Evolutionary conservation across 2,329 filamentous ascomycete species (phyloP).

Genomic region (Aspergillus sp.): DNA sequence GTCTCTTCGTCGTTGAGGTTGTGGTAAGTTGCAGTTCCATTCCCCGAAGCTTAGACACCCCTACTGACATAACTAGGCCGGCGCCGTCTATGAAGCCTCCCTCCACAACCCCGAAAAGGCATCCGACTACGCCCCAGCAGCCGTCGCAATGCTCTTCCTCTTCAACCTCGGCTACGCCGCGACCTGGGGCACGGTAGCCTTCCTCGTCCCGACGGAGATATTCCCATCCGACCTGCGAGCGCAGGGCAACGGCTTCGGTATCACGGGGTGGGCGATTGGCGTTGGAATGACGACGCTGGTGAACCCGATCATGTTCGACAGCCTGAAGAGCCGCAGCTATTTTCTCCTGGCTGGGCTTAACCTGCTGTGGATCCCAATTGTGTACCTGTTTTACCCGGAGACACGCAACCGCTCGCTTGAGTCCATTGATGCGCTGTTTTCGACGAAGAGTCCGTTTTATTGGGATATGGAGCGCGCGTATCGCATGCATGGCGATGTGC

Average conservation of each 20-base stretch:
- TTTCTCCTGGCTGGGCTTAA: slow-evolving; percentile 55
- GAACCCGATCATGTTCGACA: slow-evolving; percentile 52
- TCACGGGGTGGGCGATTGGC: slow-evolving; percentile 60
- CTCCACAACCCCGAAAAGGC: slow-evolving; percentile 36
- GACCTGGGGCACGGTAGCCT: slow-evolving; percentile 54
- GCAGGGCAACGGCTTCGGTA: slow-evolving; percentile 60
- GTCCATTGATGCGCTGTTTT: slow-evolving; percentile 53
- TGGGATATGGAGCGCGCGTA: slow-evolving; percentile 49
- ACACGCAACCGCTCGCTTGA: slow-evolving; percentile 53
- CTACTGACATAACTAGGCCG: slow-evolving; percentile 26
- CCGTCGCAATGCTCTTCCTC: slow-evolving; percentile 51
- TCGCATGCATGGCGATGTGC: slow-evolving; percentile 31
- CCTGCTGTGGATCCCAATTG: slow-evolving; percentile 51
- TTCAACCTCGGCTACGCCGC: slow-evolving; percentile 47
- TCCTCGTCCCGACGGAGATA: slow-evolving; percentile 56
- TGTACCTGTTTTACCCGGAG: slow-evolving; percentile 57
- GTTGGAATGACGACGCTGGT: slow-evolving; percentile 56
- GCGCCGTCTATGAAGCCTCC: slow-evolving; percentile 46
- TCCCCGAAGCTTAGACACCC: accelerated
- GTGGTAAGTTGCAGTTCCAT: slow-evolving; percentile 27
- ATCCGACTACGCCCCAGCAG: slow-evolving; percentile 44
- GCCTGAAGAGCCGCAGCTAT: slow-evolving; percentile 50
- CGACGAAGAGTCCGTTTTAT: slow-evolving; percentile 46
- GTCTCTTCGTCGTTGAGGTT: slow-evolving; percentile 44
- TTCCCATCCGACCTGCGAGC: slow-evolving; percentile 58